Base-by-base conservation (phyloP, 768 basidiomycete species). In the Rhizopogon roseolus region DNA sequence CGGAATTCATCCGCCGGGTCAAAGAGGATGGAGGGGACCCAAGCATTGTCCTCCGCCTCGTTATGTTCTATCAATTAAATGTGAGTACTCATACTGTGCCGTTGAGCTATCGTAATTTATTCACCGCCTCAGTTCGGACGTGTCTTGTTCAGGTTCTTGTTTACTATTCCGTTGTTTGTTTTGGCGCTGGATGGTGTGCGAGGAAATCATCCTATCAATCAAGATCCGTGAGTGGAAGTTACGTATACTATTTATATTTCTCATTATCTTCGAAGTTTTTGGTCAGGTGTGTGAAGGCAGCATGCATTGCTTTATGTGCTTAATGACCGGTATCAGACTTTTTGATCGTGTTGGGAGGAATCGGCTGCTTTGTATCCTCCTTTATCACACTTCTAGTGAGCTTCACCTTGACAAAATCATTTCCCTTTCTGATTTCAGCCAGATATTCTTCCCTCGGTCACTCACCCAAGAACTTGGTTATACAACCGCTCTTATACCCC, bases 371-470 rank as follows among this genome's bases (percentile, higher is more conserved):
- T 62, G 76, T 89, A 19, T 92, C 90, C 4, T 90, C 90, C 25
- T 82, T 82, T 16, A 87, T 92, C 22, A 93, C 90, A 4, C 75
- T 93, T 32, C 75, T 92, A 32, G 90, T 90, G 62, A 62, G 83
- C 68, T 22, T 53, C 27, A n/a, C 39, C 22, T 41, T 45, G 29
- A 46, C 22, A 28, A 52, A 29, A 14, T 9, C 36, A 41, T 34
- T 6, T 36, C 28, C n/a, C n/a, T 25, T 25, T 37, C 38, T 27
- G 46, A 43, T 29, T 22, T 41, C 48, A 29, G 28, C 6, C 36
- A 88, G 86, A 79, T 90, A 41, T 90, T 90, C 71, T 90, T 90
- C 73, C 88, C 88, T 36, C 86, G 86, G 42, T 87, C 87, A 3
- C 75, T 88, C 52, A 78, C 79, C 4, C 74, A 73, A 27, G 86